Evolutionary conservation across 2,329 filamentous ascomycete genomes (phyloP), one percentile per base, ranked within the genome.

Genomic region (Verticillium albo-atrum): DNA sequence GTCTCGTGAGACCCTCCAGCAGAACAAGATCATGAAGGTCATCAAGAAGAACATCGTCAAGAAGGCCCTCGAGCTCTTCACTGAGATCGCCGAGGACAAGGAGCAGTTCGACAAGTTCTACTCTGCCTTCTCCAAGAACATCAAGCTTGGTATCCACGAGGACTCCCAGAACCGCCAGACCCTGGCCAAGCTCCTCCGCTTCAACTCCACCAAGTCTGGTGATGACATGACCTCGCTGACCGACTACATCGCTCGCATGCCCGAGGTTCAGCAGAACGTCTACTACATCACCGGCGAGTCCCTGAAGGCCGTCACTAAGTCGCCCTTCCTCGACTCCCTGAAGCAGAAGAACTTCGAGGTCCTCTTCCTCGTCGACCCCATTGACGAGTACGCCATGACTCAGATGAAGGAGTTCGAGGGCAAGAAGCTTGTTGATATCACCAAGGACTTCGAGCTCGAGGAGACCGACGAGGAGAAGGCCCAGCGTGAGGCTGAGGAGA

Each of bases 21-120:
- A 98, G 87, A 99, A 98, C 91, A 98, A 98, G 92, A 99, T 99
- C 86, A 98, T 98, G 95, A 98, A 98, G 90, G 95, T 98, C 79
- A 98, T 98, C 88, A 96, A 96, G 89, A 99, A 99, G 92, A 99
- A 99, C 89, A 97, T 99, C 68, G 93, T 99, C 86, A 99, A 98
- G 93, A 99, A 99, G 91, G 91, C 92, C 67, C 92, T 99, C 68
- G 95, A 99, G 86, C 92, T 99, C 78, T 99, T 99, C 90, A 87
- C 88, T 73, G 95, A 99, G 86, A 99, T 99, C 66, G 89, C 95
- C 61, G 95, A 99, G 86, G 95, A 99, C 82, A 96, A 96, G 82
- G 95, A 99, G 88, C 91, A 97, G 80, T 99, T 99, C 78, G 95
- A 99, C 89, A 99, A 99, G 89, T 99, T 99, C 89, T 99, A 99